phyloP scores from a whole-genome alignment of 2,329 filamentous ascomycete species.

The Seiridium unicorne region DNA sequence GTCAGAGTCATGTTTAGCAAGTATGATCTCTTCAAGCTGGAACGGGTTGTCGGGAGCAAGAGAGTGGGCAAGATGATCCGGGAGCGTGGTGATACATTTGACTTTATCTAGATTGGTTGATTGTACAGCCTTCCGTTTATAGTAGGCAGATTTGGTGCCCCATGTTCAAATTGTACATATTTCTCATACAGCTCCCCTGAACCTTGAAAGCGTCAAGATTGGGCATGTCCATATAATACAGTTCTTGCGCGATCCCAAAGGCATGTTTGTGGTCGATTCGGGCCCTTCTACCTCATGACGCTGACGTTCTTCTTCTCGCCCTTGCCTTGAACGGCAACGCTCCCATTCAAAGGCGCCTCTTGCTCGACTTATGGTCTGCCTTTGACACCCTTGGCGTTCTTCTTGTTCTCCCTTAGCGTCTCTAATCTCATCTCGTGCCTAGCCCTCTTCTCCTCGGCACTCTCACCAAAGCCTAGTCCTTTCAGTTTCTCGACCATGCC shows the following conservation, averaged over 20 bases:
- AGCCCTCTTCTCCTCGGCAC: slow-evolving; percentile 2
- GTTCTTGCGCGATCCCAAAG: neutral
- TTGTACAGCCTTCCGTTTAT: neutral
- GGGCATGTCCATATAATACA: slow-evolving; percentile 8
- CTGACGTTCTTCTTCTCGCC: slow-evolving; percentile 4
- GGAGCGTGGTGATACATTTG: slow-evolving; percentile 87
- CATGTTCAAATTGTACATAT: slow-evolving; percentile 6
- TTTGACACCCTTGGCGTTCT: neutral
- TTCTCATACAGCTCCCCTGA: slow-evolving; percentile 6
- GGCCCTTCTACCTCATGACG: neutral
- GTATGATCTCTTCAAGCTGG: slow-evolving; percentile 86
- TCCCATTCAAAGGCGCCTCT: neutral
- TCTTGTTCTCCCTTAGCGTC: neutral
- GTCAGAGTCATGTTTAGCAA: slow-evolving; percentile 73
- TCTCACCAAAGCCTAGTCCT: slow-evolving; percentile 20
- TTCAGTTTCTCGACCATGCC: slow-evolving; percentile 51
- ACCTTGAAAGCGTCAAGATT: neutral
- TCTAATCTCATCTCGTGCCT: neutral
- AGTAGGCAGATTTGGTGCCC: neutral
- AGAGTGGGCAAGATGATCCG: slow-evolving; percentile 81
- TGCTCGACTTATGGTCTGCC: neutral
- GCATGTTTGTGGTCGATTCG: too few relatives aligned
- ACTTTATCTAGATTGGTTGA: slow-evolving; percentile 67
- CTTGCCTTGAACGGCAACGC: neutral
- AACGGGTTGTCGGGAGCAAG: slow-evolving; percentile 80